Conservation (phyloP, 495 filamentous ascomycete species). For the Glutinoglossum americanum region DNA sequence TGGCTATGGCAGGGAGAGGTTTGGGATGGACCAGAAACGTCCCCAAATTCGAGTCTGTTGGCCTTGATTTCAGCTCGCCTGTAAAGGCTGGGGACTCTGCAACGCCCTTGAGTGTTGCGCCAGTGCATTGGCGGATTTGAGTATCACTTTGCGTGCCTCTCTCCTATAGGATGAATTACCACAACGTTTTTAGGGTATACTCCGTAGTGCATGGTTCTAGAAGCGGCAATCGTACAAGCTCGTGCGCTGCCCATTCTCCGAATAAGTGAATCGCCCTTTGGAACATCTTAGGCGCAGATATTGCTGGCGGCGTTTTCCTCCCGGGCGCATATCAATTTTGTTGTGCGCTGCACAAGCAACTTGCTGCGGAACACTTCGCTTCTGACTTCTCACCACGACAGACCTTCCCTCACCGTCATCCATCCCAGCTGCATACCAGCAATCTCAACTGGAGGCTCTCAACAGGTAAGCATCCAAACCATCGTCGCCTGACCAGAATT, state of each 20-base stretch:
- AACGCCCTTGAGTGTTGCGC: background rate
- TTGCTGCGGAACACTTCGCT: conserved; percentile 2
- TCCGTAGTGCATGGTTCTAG: background rate
- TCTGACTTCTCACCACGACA: conserved; percentile 2
- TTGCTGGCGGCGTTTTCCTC: background rate
- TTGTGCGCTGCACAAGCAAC: background rate
- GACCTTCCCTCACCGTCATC: conserved; percentile 2
- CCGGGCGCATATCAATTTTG: conserved; percentile 1
- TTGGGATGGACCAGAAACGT: background rate
- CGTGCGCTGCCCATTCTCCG: background rate
- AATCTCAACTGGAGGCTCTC: background rate
- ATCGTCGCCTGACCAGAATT: background rate
- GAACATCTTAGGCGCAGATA: background rate
- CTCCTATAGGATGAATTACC: background rate
- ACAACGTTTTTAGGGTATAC: background rate
- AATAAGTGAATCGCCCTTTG: background rate
- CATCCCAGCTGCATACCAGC: background rate
- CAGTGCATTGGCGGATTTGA: background rate
- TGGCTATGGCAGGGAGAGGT: conserved; percentile 6
- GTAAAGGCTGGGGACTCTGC: background rate
- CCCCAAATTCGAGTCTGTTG: background rate
- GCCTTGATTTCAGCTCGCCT: background rate
- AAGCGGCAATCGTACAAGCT: background rate
- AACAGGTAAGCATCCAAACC: conserved; percentile 1
- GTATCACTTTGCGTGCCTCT: background rate